A percentile compares a stretch with the other conserved stretches of the same genome.
Evolutionary conservation across 1,284 basidiomycete genomes (phyloP).

Genomic region (Malassezia caprae): DNA sequence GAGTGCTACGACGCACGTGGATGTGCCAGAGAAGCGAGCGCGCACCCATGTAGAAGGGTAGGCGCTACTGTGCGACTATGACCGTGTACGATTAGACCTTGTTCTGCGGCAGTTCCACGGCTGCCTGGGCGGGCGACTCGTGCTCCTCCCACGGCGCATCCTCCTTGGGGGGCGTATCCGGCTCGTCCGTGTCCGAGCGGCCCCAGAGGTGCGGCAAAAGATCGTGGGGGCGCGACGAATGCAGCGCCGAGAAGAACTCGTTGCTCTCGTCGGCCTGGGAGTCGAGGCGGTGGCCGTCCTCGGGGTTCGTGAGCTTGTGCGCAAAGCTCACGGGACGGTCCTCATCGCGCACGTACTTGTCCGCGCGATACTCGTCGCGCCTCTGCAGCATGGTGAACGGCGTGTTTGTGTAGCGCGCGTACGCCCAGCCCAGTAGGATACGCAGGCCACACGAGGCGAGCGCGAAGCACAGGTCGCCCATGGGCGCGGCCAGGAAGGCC

Average conservation of each 20-base stretch:
- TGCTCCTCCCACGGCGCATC: not conserved
- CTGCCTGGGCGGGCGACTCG: no score
- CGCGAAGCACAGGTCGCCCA: conserved; percentile 39
- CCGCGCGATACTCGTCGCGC: conserved; percentile 22
- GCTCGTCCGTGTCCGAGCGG: not conserved
- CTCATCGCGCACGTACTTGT: conserved; percentile 29
- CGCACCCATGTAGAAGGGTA: not conserved
- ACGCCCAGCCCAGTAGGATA: conserved; percentile 20
- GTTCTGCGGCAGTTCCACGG: no score
- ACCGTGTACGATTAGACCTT: not conserved
- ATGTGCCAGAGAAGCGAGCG: not conserved
- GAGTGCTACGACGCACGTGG: conserved; percentile 6
- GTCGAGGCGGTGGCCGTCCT: conserved; percentile 23
- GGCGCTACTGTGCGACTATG: not conserved
- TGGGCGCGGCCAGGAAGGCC: conserved; percentile 44
- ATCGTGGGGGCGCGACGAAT: not conserved
- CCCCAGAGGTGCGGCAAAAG: not conserved
- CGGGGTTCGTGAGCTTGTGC: conserved; percentile 29
- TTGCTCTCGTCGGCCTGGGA: not conserved
- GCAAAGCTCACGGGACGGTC: conserved; percentile 30
- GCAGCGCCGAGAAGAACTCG: conserved; percentile 6
- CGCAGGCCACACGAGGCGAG: conserved; percentile 23
- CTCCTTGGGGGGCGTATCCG: not conserved
- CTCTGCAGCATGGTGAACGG: conserved; percentile 29
- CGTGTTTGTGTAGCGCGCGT: conserved; percentile 20